Conservation (phyloP, 352 stramenopile species). For the Globisporangium rhizosaccharum region DNA sequence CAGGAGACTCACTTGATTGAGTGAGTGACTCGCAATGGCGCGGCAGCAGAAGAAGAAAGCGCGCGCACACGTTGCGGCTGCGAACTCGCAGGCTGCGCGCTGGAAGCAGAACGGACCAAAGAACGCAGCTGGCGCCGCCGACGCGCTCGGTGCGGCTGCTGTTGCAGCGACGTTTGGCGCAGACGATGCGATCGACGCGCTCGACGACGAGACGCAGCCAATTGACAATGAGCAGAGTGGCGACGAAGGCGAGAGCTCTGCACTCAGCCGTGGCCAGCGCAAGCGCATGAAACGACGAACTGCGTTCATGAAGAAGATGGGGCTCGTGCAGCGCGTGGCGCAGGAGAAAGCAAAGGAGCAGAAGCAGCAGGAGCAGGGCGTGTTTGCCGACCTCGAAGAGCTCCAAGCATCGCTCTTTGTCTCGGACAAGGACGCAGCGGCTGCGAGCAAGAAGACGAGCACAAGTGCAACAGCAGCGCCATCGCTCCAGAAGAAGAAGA, state of each 20-base stretch:
- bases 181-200: conserved; percentile 18
- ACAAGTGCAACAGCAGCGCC: not conserved
- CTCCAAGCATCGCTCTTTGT: conserved; percentile 71
- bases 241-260: conserved; percentile 26
- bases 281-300: conserved; percentile 78
- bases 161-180: conserved; percentile 59
- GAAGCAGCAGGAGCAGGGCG: conserved; percentile 44
- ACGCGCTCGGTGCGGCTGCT: conserved; percentile 38
- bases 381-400: conserved; percentile 66
- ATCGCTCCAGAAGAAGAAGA: conserved; percentile 35
- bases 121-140: conserved; percentile 1
- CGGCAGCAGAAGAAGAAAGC: conserved; percentile 55
- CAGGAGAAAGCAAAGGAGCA: conserved; percentile 41
- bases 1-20: not conserved
- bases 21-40: conserved; percentile 26
- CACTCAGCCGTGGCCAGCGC: conserved; percentile 72
- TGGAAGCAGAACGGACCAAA: conserved; percentile 9
- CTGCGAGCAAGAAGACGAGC: conserved; percentile 18
- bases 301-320: conserved; percentile 86
- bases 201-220: conserved; percentile 15
- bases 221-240: conserved; percentile 30
- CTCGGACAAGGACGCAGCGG: conserved; percentile 32
- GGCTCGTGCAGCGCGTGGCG: conserved; percentile 63
- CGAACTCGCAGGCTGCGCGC: conserved; percentile 27
- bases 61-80: conserved; percentile 44